Conservation (phyloP, 352 stramenopile genomes). For the Pythium rishiriense region DNA sequence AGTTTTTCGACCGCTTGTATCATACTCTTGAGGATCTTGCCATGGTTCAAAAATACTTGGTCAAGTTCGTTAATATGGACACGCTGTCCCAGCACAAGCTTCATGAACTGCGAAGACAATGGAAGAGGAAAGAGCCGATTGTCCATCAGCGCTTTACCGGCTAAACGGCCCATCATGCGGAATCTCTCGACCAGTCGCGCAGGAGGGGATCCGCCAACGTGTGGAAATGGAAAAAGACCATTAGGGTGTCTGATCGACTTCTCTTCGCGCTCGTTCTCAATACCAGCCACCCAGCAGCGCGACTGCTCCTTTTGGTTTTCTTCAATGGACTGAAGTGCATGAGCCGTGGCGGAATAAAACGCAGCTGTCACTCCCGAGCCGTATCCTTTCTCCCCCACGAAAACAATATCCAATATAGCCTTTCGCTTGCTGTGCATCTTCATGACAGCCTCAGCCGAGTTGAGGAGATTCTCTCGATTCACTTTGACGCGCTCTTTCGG, state of each 20-base stretch:
- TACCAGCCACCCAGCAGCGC: slow-evolving; percentile 62
- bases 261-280: slow-evolving; percentile 40
- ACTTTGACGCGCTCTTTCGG: slow-evolving; percentile 88
- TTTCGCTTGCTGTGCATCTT: slow-evolving; percentile 86
- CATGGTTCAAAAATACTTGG: slow-evolving; percentile 63
- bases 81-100: slow-evolving; percentile 68
- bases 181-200: slow-evolving; percentile 64
- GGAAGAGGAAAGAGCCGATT: slow-evolving; percentile 72
- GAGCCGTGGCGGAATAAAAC: slow-evolving; percentile 81
- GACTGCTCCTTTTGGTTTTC: slow-evolving; percentile 43
- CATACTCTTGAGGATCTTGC: slow-evolving; percentile 62
- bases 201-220: slow-evolving; percentile 21
- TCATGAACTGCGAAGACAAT: slow-evolving; percentile 74
- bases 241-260: slow-evolving; percentile 76
- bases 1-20: slow-evolving; percentile 23
- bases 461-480: slow-evolving; percentile 69
- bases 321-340: slow-evolving; percentile 55
- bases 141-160: slow-evolving; percentile 84
- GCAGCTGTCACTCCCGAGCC: slow-evolving; percentile 81
- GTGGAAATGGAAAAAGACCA: slow-evolving; percentile 73
- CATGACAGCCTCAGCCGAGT: slow-evolving; percentile 78
- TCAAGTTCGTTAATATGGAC: slow-evolving; percentile 52
- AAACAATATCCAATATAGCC: slow-evolving; percentile 82
- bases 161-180: slow-evolving; percentile 77
- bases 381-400: slow-evolving; percentile 85